Conservation (phyloP, 1,139 yeast genomes). For the Suhomyces choctaworum region DNA sequence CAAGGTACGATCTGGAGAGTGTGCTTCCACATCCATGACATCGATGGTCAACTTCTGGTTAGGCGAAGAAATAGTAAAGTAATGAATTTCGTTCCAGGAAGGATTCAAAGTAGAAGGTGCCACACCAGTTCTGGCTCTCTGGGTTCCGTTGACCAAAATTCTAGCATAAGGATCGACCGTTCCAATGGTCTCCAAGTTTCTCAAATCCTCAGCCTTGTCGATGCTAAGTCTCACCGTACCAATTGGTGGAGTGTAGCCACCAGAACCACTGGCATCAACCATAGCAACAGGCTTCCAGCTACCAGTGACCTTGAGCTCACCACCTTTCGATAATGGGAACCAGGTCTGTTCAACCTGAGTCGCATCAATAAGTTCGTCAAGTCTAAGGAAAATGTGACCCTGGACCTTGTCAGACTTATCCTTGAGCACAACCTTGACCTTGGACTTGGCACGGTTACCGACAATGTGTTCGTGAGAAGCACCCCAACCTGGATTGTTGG, state of each 20-base stretch:
- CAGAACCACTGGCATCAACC: conserved; percentile 62
- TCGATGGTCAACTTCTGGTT: conserved; percentile 82
- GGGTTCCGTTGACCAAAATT: conserved; percentile 72
- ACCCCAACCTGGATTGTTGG: conserved; percentile 69
- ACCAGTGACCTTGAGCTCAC: conserved; percentile 69
- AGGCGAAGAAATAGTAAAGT: conserved; percentile 77
- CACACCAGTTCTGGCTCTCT: conserved; percentile 76
- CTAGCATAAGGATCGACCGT: conserved; percentile 91
- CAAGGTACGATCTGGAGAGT: conserved; percentile 76
- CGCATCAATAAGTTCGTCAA: conserved; percentile 74
- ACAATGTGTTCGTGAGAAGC: conserved; percentile 69
- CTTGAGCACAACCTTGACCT: conserved; percentile 63
- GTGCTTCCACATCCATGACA: conserved; percentile 86
- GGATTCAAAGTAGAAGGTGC: conserved; percentile 72
- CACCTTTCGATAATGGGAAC: conserved; percentile 70
- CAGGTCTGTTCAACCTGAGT: conserved; percentile 74
- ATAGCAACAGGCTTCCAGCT: conserved; percentile 87
- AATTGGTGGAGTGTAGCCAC: conserved; percentile 87
- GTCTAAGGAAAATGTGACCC: conserved; percentile 62
- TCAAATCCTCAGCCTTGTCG: conserved; percentile 68
- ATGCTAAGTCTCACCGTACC: conserved; percentile 83
- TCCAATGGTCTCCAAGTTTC: conserved; percentile 85
- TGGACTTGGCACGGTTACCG: conserved; percentile 68
- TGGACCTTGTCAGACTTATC: conserved; percentile 57
- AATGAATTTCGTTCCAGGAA: conserved; percentile 80